A percentile compares a stretch with the other conserved stretches of the same genome.
Conservation (phyloP, 352 stramenopile species). For the Sclerospora graminicola region DNA sequence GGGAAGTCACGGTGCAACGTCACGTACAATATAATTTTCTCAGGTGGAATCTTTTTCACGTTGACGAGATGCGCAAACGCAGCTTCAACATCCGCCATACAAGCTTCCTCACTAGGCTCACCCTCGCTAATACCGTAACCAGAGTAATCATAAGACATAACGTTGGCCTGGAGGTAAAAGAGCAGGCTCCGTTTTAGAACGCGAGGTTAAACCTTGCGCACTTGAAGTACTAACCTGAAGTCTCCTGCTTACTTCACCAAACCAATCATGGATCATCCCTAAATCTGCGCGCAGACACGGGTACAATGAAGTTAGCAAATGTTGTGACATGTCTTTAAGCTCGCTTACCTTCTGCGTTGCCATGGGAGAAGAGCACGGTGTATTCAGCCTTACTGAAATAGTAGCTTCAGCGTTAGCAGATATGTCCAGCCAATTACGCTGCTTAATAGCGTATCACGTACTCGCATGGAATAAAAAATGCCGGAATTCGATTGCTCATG, state of each 20-base stretch:
- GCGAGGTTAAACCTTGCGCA: background rate
- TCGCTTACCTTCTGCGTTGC: conserved; percentile 89
- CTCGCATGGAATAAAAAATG: conserved; percentile 92
- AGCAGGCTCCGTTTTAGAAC: background rate
- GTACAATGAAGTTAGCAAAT: background rate
- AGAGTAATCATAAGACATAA: conserved; percentile 94
- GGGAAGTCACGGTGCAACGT: background rate
- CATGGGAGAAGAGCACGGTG: conserved; percentile 95
- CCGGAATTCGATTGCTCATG: conserved; percentile 85
- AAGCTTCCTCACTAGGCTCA: conserved; percentile 87
- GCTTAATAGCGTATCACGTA: conserved; percentile 18
- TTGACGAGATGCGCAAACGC: conserved; percentile 93
- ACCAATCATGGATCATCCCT: conserved; percentile 97
- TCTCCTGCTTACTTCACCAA: conserved; percentile 84
- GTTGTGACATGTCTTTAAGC: background rate
- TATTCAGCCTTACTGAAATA: conserved; percentile 77
- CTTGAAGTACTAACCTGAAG: conserved; percentile 38
- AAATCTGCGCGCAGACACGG: conserved; percentile 56
- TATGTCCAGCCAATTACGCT: background rate
- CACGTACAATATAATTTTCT: conserved; percentile 93
- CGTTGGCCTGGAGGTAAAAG: conserved; percentile 43
- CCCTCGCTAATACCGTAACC: conserved; percentile 95
- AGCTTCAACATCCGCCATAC: conserved; percentile 92
- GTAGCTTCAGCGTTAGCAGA: conserved; percentile 9
- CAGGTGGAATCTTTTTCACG: conserved; percentile 84